Percentiles rank a stretch among this genome's conserved stretches.
phyloP scores from a whole-genome alignment of 1,284 basidiomycete species.

The Neotropicomus parvogracilis region DNA sequence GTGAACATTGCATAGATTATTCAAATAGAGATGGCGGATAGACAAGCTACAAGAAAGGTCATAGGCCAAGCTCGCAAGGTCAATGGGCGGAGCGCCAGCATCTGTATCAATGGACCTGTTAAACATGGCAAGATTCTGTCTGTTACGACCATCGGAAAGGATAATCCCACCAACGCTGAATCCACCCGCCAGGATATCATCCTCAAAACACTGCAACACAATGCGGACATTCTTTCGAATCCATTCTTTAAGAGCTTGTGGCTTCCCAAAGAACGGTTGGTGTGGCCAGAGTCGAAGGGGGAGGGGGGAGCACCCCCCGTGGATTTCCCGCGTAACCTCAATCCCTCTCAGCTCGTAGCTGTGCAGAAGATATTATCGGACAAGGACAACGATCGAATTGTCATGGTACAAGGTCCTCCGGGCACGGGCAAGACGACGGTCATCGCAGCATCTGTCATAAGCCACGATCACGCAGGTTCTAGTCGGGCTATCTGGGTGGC shows the following conservation, averaged over 20 bases:
- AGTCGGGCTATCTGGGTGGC: conserved; percentile 56
- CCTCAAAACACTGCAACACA: conserved; percentile 37
- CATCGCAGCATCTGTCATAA: conserved; percentile 48
- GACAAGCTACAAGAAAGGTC: conserved; percentile 11
- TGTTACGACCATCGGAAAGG: conserved; percentile 44
- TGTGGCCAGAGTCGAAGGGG: conserved; percentile 12
- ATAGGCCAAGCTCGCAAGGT: conserved; percentile 13
- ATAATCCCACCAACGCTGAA: conserved; percentile 43
- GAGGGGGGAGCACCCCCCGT: conserved; percentile 4
- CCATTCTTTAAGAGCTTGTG: conserved; percentile 48
- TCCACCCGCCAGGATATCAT: conserved; percentile 34
- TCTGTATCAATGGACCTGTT: conserved; percentile 24
- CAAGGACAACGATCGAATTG: conserved; percentile 40
- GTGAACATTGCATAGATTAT: conserved; percentile 15
- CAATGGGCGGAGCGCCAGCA: conserved; percentile 23
- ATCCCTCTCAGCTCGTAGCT: conserved; percentile 40
- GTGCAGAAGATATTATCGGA: conserved; percentile 36
- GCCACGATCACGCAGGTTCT: conserved; percentile 26
- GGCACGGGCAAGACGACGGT: conserved; percentile 41
- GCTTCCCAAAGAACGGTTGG: conserved; percentile 23
- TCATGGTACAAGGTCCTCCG: conserved; percentile 57
- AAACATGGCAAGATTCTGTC: conserved; percentile 23
- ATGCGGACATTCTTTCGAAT: conserved; percentile 32
- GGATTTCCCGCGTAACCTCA: conserved; percentile 23
- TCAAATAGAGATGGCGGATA: conserved; percentile 14